Percentiles rank a stretch among this genome's conserved stretches.
Conservation (phyloP, 495 filamentous ascomycete species). For the Aspergillus incahuasiensis region DNA sequence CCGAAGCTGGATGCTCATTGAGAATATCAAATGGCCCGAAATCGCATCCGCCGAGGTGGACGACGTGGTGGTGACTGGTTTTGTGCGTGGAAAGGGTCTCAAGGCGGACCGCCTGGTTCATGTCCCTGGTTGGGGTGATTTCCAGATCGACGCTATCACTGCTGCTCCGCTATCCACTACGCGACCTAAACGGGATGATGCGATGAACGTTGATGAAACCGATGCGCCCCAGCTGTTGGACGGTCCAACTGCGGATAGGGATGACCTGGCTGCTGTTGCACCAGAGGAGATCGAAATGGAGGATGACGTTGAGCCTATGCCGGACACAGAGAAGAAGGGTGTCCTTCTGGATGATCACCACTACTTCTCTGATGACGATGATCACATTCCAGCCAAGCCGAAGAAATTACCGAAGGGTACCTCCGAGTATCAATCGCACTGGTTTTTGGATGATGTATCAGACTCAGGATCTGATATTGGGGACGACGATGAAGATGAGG, state of each 20-base stretch:
- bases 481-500: slow-evolving; percentile 47
- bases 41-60: slow-evolving; percentile 40
- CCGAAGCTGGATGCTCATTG: slow-evolving; percentile 88
- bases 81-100: slow-evolving; percentile 78
- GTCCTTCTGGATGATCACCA: slow-evolving; percentile 95
- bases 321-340: slow-evolving; percentile 60
- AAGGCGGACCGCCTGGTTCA: slow-evolving; percentile 89
- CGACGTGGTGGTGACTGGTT: slow-evolving; percentile 73
- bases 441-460: slow-evolving; percentile 82
- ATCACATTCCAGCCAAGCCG: slow-evolving; percentile 54
- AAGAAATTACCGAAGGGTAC: slow-evolving; percentile 86
- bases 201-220: slow-evolving; percentile 63
- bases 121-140: slow-evolving; percentile 90
- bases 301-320: slow-evolving; percentile 56
- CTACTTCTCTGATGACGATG: slow-evolving; percentile 91
- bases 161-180: slow-evolving; percentile 55
- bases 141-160: slow-evolving; percentile 85
- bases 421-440: slow-evolving; percentile 88
- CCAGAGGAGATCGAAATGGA: slow-evolving; percentile 79
- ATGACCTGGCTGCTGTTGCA: slow-evolving; percentile 76
- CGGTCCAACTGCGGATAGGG: slow-evolving; percentile 66
- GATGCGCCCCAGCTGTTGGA: slow-evolving; percentile 55
- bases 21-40: slow-evolving; percentile 68
- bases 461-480: slow-evolving; percentile 82
- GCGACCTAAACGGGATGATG: slow-evolving; percentile 56